Base-by-base conservation (phyloP, 495 filamentous ascomycete species). In the Hyaloscypha bicolor region DNA sequence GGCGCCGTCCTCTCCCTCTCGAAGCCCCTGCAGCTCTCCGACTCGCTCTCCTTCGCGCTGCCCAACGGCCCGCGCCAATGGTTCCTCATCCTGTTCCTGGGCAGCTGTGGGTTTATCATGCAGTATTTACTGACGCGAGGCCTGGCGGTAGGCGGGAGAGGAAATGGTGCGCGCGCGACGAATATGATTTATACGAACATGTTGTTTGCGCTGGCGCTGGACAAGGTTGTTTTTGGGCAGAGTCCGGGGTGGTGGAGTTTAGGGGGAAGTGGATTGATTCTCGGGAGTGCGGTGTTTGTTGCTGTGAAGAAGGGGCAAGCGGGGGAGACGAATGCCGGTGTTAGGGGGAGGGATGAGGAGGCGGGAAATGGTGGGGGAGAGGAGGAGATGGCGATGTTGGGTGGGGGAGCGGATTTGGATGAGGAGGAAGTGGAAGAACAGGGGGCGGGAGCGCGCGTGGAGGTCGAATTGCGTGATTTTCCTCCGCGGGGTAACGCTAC, bases 141-240 rank as follows among this genome's bases (percentile, higher is more conserved):
- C 0, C 75, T 98, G 69, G 83, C 89, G 55, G 85, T 88, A 73
- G 85, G 87, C 22, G 70, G 58, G 2, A 64, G 58, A 55, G 91
- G 83, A 64, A 79, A 78, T 63, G 86, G 87, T 8, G 87, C 88
- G 25, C 83, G 91, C 29, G 93, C 93, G 3, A 96, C 91, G 6
- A 92, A 90, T 25, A 96, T 97, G 92, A 81, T 92, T 4, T 98
- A 97, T 74, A 92, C 88, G 55, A 91, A 96, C 75, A 94, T 98
- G 91, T 75, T 98, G 42, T 97, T 97, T 75, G 94, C 94, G 12
- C 79, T 96, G 19, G 85, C 85, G 16, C 93, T 93, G 73, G 94
- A 98, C 74, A 86, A 87, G 64, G 78, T 90, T 58, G 79, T 97
- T 14, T 97, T 90, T 82, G 90, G 90, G 1, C 86, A 83, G 30